Evolutionary conservation across 306 rosid species (phyloP).

Genomic region (Prunus armeniaca): DNA sequence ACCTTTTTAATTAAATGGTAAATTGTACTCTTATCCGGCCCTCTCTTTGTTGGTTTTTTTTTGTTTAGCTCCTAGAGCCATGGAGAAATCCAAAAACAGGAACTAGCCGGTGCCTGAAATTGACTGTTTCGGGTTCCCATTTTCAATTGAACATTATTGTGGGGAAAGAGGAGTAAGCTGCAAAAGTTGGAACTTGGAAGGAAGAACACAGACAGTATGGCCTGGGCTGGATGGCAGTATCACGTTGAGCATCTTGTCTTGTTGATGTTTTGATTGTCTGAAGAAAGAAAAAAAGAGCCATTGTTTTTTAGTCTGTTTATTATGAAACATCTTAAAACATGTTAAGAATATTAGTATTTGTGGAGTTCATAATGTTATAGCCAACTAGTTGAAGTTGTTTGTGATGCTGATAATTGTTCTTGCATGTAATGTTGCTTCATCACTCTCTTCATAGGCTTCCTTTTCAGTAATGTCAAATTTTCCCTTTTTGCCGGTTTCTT

Average conservation of each 20-base stretch:
- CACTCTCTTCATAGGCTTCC: not conserved
- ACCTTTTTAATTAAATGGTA: not conserved
- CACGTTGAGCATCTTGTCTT: constrained; percentile 27
- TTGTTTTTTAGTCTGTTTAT: constrained; percentile 35
- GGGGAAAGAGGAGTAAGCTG: not conserved
- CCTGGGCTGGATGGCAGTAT: constrained; percentile 26
- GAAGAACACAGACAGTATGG: constrained; percentile 28
- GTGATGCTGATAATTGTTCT: constrained; percentile 2
- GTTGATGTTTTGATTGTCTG: constrained; percentile 34
- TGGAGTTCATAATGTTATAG: constrained; percentile 56
- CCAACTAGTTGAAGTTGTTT: constrained; percentile 36
- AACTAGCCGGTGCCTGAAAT: constrained; percentile 35
- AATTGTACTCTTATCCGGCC: constrained; percentile 7
- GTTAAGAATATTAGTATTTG: constrained; percentile 42
- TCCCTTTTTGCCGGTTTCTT: too few relatives aligned
- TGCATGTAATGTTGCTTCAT: constrained; percentile 6
- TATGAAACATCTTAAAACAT: constrained; percentile 35
- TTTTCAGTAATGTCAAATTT: too few relatives aligned
- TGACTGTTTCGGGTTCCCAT: constrained; percentile 32
- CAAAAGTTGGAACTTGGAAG: constrained; percentile 25
- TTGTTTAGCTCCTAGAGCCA: constrained; percentile 81
- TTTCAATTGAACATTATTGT: not conserved
- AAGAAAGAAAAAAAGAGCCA: constrained; percentile 3
- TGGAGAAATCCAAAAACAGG: constrained; percentile 79
- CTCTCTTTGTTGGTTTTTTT: constrained; percentile 12